Base-by-base conservation (phyloP, 805 yeast species). In the Brettanomyces nanus region DNA sequence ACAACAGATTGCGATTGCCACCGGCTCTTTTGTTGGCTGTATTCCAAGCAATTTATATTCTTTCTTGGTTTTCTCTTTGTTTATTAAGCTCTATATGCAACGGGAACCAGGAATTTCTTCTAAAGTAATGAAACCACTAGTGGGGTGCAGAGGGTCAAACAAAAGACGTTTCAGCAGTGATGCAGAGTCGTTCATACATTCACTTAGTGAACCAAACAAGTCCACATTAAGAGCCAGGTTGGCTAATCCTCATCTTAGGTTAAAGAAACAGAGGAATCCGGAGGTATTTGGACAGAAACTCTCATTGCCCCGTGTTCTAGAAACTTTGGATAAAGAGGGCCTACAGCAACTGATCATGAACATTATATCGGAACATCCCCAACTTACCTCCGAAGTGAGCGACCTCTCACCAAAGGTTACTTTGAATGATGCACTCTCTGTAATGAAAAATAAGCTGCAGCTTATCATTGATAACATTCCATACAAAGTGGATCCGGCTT, bases 401-500 rank as follows among this genome's bases (percentile, higher is more conserved):
- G 56, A 61, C 31, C 50, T 70, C 43, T 69, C 84, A 1, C 85
- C 89, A 19, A 65, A 65, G 35, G 77, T 87, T 13, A 64, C 78
- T 0, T 68, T 76, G 4, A 56, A 63, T 10, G 67, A 70, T 40
- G 71, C 83, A 5, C 53, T 80, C 7, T 63, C 59, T 9, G 63
- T 75, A 30, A 62, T 86, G 37, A 55, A 62, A 28, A 48, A 52
- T 5, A 74, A 77, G 49, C 61, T 72, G 34, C 53, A 66, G 17
- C 53, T 51, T 4, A 71, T 84, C 20, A 48, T 61, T 17, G 54
- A 56, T 7, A 67, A 70, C 42, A 58, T 86, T 45, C 95, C 95
- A 1, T 85, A 82, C 56, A 78, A 79, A 46, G 85, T 85, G 45
- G 87, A 83, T 48, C 66, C 70, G 7, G 66, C 71, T 27, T 74